Conservation (phyloP, 768 basidiomycete species). For the Exidia glandulosa region DNA sequence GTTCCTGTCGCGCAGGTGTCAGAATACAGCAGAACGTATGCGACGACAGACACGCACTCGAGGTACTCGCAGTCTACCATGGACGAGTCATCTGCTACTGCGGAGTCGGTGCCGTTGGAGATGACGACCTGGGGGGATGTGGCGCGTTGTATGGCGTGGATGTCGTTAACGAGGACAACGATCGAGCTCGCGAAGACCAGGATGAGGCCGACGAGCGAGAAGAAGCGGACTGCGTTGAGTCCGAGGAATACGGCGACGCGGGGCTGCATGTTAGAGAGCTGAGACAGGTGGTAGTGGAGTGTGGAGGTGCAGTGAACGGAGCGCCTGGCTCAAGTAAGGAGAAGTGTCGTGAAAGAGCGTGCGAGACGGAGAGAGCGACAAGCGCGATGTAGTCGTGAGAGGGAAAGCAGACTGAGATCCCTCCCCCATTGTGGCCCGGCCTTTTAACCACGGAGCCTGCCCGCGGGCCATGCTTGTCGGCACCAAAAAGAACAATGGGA, state of each 20-base stretch:
- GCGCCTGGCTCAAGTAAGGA: background rate
- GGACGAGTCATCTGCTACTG: slow-evolving; percentile 19
- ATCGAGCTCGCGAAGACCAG: slow-evolving; percentile 74
- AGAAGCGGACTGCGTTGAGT: slow-evolving; percentile 64
- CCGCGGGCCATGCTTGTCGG: no score
- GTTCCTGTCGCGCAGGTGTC: slow-evolving; percentile 27
- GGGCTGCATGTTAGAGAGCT: background rate
- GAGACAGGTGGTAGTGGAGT: background rate
- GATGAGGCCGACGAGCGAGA: slow-evolving; percentile 70
- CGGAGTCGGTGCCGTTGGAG: slow-evolving; percentile 17
- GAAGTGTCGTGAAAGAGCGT: background rate
- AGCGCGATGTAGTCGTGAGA: background rate
- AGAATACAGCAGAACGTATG: background rate
- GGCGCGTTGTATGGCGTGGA: slow-evolving; percentile 64
- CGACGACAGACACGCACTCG: slow-evolving; percentile 34
- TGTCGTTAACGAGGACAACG: slow-evolving; percentile 58
- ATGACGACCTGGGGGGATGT: slow-evolving; percentile 27
- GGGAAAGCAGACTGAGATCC: background rate
- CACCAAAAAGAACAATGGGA: background rate
- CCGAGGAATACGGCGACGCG: slow-evolving; percentile 44
- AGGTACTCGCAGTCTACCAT: slow-evolving; percentile 65
- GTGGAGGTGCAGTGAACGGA: background rate
- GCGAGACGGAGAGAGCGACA: background rate
- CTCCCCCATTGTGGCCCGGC: background rate
- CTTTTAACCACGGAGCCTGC: background rate